Base-by-base conservation (phyloP, 2,329 filamentous ascomycete genomes). In the Ophiostoma himal-ulmi region DNA sequence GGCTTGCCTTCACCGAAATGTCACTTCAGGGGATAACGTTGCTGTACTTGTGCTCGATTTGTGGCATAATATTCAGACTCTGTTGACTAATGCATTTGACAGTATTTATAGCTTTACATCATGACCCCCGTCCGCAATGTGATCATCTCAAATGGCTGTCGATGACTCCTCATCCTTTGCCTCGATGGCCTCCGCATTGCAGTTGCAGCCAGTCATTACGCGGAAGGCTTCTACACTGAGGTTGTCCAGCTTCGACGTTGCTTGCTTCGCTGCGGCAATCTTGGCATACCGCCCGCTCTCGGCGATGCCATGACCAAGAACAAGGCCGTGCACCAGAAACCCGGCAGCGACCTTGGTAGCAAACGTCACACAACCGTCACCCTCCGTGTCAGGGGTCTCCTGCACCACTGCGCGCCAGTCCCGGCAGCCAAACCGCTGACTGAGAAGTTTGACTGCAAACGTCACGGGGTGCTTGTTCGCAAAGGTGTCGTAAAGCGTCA, bases 381-480 rank as follows among this genome's bases (percentile, higher is more conserved):
- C 70, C 75, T 77, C 17, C 77, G 77, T 72, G 70, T 77, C 80
- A 0, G 82, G 82, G 20, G 83, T 79, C 74, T 87, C 85, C 54
- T 83, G 81, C 13, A 83, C 80, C 73, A 86, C 81, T 67, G 89
- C 77, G 10, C 87, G 83, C 83, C 85, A 88, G 69, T 82, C 78
- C 2, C 71, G 80, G 78, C 94, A 97, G 37, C 84, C 86, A 72
- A 93, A 89, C 13, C 86, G 83, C 13, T 84, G 82, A 10, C 86
- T 82, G 72, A 97, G 82, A 72, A 87, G 82, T 64, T 87, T 87
- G 57, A 87, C 82, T 0, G 97, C 83, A 60, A 86, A 87, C 0
- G 91, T 96, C 4, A 91, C 90, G 0, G 94, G 94, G 75, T 98
- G 94, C 44, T 91, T 91, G 75, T 90, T 92, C 1, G 93, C 93